Base-by-base conservation (phyloP, 768 basidiomycete species). In the Termitomyces eurrhizus region DNA sequence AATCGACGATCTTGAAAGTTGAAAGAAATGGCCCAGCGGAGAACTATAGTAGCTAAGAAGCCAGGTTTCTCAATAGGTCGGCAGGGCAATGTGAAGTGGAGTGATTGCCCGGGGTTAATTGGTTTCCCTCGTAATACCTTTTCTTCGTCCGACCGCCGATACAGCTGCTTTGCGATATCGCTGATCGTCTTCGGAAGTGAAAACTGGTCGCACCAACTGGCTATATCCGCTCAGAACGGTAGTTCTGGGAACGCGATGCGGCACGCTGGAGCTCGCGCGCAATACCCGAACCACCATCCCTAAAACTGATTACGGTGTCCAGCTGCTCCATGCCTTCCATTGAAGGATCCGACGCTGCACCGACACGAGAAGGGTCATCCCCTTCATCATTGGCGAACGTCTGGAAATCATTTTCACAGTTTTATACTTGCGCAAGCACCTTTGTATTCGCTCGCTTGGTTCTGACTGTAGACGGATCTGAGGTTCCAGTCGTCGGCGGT, bases 331-430 rank as follows among this genome's bases (percentile, higher is more conserved):
- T 89, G 42, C 94, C 95, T 73, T 98, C 94, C 77, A 98, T 81
- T 48, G 95, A 77, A 35, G 95, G 93, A 74, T 98, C 94, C 21
- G 89, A 86, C 48, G 95, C 94, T 57, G 93, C 95, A 77, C 97
- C 97, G 67, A 99, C 97, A 90, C 97, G 97, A 66, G 97, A 98
- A 64, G 97, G 97, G 73, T 99, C 97, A 73, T 98, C 96, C 63
- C 96, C 95, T 80, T 99, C 97, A 68, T 98, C 96, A 72, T 98
- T 97, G 65, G 97, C 97, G 75, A 99, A 99, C 62, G 97, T 98
- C 92, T 98, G 63, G 45, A 68, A 63, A 67, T 57, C 35, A 64
- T 45, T 56, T 60, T 33, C 58, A 52, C 39, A 58, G 61, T 64
- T 62, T 21, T 21, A n/a, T n/a, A n/a, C n/a, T n/a, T n/a, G n/a